Conservation (phyloP, 2,329 filamentous ascomycete genomes). For the Cladophialophora carrionii region DNA sequence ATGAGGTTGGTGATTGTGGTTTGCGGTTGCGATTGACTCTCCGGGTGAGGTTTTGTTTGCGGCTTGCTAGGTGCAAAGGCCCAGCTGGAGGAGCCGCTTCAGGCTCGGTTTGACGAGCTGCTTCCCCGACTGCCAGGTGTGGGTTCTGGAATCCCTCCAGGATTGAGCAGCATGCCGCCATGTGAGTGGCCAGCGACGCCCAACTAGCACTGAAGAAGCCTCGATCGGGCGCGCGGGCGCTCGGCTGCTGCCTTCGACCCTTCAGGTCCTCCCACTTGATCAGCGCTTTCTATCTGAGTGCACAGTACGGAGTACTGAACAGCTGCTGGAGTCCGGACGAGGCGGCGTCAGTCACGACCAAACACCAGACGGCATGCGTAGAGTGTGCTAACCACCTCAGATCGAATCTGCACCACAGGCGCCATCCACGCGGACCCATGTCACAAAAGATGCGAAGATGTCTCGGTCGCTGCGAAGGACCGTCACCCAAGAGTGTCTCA, state of each 20-base stretch:
- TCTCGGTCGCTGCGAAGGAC: constrained; percentile 1
- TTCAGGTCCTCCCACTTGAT: background rate
- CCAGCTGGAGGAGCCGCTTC: constrained; percentile 12
- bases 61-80: constrained; percentile 8
- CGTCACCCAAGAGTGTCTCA: constrained; percentile 1
- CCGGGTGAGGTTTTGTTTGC: constrained; percentile 18
- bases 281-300: background rate
- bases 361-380: background rate
- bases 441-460: constrained; percentile 4
- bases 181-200: constrained; percentile 11
- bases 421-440: background rate
- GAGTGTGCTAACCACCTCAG: background rate
- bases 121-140: constrained; percentile 13
- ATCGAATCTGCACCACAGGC: background rate
- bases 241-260: constrained; percentile 4
- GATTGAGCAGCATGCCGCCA: background rate
- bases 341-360: too few species aligned
- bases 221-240: constrained; percentile 12
- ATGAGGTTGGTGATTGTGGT: constrained; percentile 8
- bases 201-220: constrained; percentile 4
- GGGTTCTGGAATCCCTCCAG: constrained; percentile 5
- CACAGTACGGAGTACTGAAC: too few species aligned
- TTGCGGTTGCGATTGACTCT: constrained; percentile 12
- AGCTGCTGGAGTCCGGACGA: too few species aligned
- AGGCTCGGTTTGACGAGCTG: constrained; percentile 2